These are phyloP conservation scores for Panicum miliaceum DNA, from an alignment of 176 grass and related monocot species.

Conservation along the genomic window DNA sequence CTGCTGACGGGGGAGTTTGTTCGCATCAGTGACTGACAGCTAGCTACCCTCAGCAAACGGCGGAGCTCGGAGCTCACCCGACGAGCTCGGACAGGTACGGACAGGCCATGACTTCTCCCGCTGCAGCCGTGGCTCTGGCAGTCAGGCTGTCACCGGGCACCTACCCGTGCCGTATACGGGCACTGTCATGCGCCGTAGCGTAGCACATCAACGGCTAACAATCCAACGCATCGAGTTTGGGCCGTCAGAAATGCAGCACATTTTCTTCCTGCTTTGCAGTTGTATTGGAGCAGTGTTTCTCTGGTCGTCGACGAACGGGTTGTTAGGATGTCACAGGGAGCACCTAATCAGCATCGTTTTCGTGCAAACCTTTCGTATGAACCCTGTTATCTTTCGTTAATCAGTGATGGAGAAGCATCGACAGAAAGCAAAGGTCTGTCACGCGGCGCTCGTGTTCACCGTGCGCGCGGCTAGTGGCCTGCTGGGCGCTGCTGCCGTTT, in stretches of 20 bases:
- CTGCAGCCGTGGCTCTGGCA: background rate
- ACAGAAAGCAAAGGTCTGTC: background rate
- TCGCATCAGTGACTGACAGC: conserved; percentile 7
- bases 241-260: background rate
- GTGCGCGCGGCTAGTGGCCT: background rate
- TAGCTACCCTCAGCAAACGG: background rate
- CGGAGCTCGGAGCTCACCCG: background rate
- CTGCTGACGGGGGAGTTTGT: background rate
- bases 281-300: no score
- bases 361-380: conserved; percentile 22
- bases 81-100: background rate
- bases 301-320: background rate
- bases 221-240: background rate
- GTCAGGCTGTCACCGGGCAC: background rate
- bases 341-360: conserved; percentile 42
- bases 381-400: background rate
- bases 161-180: background rate
- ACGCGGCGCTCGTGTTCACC: background rate
- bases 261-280: background rate
- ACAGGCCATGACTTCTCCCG: background rate
- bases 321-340: conserved; percentile 26
- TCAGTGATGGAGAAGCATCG: conserved; percentile 20
- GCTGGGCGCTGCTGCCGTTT: background rate
- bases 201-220: background rate
- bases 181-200: background rate